Base-by-base conservation (phyloP, 2,329 filamentous ascomycete genomes). In the Diaporthe destruens region DNA sequence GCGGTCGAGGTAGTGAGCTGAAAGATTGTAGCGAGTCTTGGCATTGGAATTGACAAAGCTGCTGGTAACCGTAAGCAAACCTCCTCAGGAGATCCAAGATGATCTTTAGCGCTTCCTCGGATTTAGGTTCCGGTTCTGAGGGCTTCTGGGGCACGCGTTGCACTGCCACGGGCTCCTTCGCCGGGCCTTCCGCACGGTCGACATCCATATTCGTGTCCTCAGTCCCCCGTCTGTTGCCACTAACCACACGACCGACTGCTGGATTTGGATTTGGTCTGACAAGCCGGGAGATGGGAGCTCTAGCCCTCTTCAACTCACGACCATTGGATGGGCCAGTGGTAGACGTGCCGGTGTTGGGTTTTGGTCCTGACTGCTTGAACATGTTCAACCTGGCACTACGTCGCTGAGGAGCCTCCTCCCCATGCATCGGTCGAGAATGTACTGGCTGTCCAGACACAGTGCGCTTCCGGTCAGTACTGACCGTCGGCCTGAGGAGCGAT, bases 401-500 rank as follows among this genome's bases (percentile, higher is more conserved):
- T 77, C 93, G 87, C 76, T 92, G 90, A 2, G 89, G 87, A 23
- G 86, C 88, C 53, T 94, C 93, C 74, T 91, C 88, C 5, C 82
- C 81, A 69, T 88, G 89, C 57, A 80, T 77, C 69, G 84, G 87
- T 75, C 82, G 84, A 63, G 85, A 84, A 74, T 82, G 88, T 63
- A 88, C 89, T 18, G 88, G 88, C 76, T 97, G 94, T 5, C 96
- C 96, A 53, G 96, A 98, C n/a, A 97, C 89, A 1, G 95, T 98
- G 76, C 96, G 91, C 84, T 98, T 98, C 80, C 95, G 90, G 74
- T 95, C 93, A 18, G 86, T 83, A 5, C 84, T 85, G 25, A 86
- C 80, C 23, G 84, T 78, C 71, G 84, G 77, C 83, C 85, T 79
- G 82, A 77, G 80, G 63, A 77, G 78, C 59, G 76, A 80, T 70